Conservation (phyloP, 2,329 filamentous ascomycete genomes). For the Falciphora oryzae region DNA sequence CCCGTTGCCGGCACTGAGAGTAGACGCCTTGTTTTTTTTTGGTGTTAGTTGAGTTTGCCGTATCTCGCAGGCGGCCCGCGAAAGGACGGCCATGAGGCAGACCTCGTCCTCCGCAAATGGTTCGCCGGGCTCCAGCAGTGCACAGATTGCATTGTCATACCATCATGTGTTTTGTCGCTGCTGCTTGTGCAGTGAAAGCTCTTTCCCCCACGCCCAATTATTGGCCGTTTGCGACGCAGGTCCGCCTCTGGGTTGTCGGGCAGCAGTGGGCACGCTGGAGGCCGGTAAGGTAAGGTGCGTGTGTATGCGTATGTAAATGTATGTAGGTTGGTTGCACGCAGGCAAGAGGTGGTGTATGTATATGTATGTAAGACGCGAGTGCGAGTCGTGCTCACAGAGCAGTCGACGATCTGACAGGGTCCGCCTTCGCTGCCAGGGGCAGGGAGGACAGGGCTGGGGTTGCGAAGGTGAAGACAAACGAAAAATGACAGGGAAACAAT, state of each 20-base stretch:
- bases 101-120: neutral
- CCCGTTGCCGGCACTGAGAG: constrained; percentile 3
- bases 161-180: constrained; percentile 2
- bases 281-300: neutral
- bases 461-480: neutral
- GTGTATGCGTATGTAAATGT: neutral
- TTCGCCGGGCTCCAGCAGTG: neutral
- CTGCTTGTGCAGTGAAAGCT: neutral
- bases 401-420: neutral
- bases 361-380: constrained; percentile 1
- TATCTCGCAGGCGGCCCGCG: neutral
- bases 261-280: neutral
- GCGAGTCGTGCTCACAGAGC: neutral
- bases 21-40: constrained; percentile 1
- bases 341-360: constrained; percentile 4
- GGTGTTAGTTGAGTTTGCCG: constrained; percentile 2
- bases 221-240: constrained; percentile 5
- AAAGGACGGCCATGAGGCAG: neutral
- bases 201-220: neutral
- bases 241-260: neutral
- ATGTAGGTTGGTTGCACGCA: constrained; percentile 2
- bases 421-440: neutral
- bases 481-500: neutral
- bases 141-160: constrained; percentile 1
- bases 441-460: neutral